phyloP scores from a whole-genome alignment of 768 basidiomycete genomes.

The Tremella yokohamensis region DNA sequence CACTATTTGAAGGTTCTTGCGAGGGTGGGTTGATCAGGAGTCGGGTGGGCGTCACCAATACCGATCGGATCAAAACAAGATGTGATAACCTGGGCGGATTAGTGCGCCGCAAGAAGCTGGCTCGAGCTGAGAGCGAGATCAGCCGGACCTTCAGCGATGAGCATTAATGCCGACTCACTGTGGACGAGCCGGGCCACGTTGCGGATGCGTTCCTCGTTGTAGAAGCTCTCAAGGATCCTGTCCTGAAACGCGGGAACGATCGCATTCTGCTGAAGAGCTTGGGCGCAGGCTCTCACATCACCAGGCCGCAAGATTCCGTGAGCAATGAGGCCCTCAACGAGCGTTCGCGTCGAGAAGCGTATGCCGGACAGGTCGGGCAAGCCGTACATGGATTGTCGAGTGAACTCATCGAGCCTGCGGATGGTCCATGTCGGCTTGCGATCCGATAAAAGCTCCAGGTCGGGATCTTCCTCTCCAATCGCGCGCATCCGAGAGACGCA shows the following conservation, averaged over 20 bases:
- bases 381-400: slow-evolving; percentile 11
- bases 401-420: slow-evolving; percentile 11
- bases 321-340: slow-evolving; percentile 46
- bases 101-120: slow-evolving; percentile 23
- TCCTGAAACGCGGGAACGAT: slow-evolving; percentile 27
- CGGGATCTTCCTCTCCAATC: slow-evolving; percentile 32
- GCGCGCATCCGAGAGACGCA: slow-evolving; percentile 27
- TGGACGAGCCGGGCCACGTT: slow-evolving; percentile 29
- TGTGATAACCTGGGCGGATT: slow-evolving; percentile 17
- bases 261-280: slow-evolving; percentile 21
- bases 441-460: slow-evolving; percentile 28
- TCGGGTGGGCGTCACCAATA: slow-evolving; percentile 45
- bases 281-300: slow-evolving; percentile 18
- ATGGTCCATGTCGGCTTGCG: slow-evolving; percentile 11
- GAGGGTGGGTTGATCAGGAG: slow-evolving; percentile 43
- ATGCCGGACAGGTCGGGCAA: slow-evolving; percentile 20
- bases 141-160: neutral
- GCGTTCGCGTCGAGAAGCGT: slow-evolving; percentile 35
- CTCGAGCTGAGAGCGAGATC: slow-evolving; percentile 17
- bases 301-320: slow-evolving; percentile 39
- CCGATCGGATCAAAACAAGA: slow-evolving; percentile 37
- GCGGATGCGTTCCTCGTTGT: slow-evolving; percentile 41
- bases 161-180: slow-evolving; percentile 25
- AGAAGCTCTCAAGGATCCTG: slow-evolving; percentile 39
- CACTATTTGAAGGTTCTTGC: slow-evolving; percentile 47